Percentiles rank a stretch among this genome's conserved stretches.
Conservation (phyloP, 441 rosid species). For the Erodium moschatum region DNA sequence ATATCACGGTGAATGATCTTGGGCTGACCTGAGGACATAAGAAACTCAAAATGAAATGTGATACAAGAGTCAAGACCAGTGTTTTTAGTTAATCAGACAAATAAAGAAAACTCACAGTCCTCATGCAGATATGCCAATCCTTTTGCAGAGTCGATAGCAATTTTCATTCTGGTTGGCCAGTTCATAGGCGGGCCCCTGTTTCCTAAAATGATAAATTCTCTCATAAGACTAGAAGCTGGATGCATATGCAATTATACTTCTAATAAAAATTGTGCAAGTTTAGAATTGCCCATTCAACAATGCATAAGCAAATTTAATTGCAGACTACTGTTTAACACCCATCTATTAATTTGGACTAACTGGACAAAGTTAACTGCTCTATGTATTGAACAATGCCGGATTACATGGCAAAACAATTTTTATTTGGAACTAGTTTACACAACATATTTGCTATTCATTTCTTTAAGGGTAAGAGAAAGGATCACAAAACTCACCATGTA, state of each 20-base stretch:
- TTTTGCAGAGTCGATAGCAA: slow-evolving; percentile 92
- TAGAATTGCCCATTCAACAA: neutral
- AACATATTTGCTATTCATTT: neutral
- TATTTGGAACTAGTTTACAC: no score
- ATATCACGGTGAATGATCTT: slow-evolving; percentile 98
- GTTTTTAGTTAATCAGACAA: neutral
- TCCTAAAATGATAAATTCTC: slow-evolving; percentile 32
- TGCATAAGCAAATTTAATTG: no score
- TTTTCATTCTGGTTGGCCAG: slow-evolving; percentile 67
- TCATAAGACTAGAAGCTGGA: slow-evolving; percentile 15
- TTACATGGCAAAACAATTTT: no score
- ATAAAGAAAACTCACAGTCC: slow-evolving; percentile 55
- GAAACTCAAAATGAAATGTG: neutral
- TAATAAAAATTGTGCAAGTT: neutral
- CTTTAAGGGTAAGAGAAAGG: neutral
- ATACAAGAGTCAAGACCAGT: neutral
- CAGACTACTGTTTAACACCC: no score
- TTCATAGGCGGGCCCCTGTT: slow-evolving; percentile 77
- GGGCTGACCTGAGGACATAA: slow-evolving; percentile 67
- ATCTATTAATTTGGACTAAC: no score
- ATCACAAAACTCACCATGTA: slow-evolving; percentile 44
- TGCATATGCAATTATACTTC: no score
- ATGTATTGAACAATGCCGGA: no score
- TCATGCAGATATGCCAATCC: slow-evolving; percentile 97
- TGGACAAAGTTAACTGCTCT: no score